Percentiles rank a stretch among this genome's conserved stretches.
These are phyloP conservation scores for Protomyces inouyei DNA, from an alignment of 1,139 yeast genomes.

Conservation along the genomic window DNA sequence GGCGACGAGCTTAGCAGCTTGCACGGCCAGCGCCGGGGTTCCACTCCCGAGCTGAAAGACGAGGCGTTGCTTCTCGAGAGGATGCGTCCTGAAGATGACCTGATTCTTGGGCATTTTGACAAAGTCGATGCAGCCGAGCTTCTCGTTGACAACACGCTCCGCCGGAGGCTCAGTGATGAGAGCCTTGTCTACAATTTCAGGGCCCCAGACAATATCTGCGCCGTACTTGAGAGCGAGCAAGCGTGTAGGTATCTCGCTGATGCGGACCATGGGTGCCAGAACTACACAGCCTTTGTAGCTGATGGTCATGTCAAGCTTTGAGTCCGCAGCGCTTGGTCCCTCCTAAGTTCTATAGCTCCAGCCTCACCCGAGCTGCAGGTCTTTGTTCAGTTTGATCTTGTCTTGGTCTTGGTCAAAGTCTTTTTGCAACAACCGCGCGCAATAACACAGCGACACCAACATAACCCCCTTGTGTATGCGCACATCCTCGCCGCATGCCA, in stretches of 20 bases:
- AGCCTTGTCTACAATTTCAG: slow-evolving; percentile 87
- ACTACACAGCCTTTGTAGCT: slow-evolving; percentile 25
- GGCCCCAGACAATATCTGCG: slow-evolving; percentile 94
- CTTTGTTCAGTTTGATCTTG: no score
- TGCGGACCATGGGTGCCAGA: slow-evolving; percentile 51
- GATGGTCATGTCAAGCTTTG: not conserved
- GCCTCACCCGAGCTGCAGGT: no score
- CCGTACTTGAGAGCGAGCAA: slow-evolving; percentile 73
- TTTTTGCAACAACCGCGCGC: no score
- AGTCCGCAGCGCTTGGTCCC: no score
- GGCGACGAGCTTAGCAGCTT: slow-evolving; percentile 76
- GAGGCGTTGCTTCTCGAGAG: slow-evolving; percentile 49
- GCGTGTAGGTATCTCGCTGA: slow-evolving; percentile 89
- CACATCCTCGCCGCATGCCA: not conserved
- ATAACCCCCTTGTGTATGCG: not conserved
- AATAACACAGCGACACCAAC: no score
- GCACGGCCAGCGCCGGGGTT: slow-evolving; percentile 73
- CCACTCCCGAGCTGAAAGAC: slow-evolving; percentile 91
- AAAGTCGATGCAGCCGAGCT: slow-evolving; percentile 39
- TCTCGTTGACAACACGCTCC: slow-evolving; percentile 53
- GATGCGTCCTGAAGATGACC: slow-evolving; percentile 71
- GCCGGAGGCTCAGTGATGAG: slow-evolving; percentile 51
- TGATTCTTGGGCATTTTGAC: slow-evolving; percentile 43
- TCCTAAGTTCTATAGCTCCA: no score
- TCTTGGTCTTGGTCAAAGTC: no score